These are phyloP conservation scores for Urochloa ruziziensis DNA, from an alignment of 176 grass and related monocot genomes.

Conservation along the genomic window DNA sequence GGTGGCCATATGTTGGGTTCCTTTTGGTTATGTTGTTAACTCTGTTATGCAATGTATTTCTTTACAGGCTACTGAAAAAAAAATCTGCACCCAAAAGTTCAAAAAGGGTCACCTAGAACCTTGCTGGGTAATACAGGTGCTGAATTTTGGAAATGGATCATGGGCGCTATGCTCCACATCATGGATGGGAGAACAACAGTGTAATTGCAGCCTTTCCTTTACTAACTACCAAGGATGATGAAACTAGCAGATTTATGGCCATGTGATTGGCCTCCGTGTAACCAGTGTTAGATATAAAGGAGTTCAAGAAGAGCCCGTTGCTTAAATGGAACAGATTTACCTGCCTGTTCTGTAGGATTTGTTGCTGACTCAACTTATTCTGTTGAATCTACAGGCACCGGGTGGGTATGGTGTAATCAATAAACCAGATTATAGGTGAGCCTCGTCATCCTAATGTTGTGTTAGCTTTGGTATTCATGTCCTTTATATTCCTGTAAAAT, in stretches of 20 bases:
- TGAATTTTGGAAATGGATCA: conserved; percentile 70
- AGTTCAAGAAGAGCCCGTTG: conserved; percentile 61
- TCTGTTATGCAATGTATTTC: conserved; percentile 46
- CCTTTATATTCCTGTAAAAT: neutral
- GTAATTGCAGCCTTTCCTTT: conserved; percentile 99
- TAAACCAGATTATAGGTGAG: conserved; percentile 80
- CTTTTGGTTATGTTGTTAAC: conserved; percentile 43
- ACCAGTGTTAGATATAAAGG: conserved; percentile 61
- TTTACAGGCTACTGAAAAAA: conserved; percentile 76
- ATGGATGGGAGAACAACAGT: conserved; percentile 95
- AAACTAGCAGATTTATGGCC: conserved; percentile 73
- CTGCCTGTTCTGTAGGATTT: conserved; percentile 73
- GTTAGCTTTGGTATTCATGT: neutral
- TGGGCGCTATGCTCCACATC: conserved; percentile 71
- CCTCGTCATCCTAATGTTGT: neutral
- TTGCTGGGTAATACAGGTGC: conserved; percentile 47
- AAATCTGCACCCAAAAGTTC: conserved; percentile 31
- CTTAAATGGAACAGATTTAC: conserved; percentile 95
- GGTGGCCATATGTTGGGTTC: conserved; percentile 14
- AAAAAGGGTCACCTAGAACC: conserved; percentile 55
- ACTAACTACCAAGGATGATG: conserved; percentile 87
- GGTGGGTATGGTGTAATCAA: conserved; percentile 75
- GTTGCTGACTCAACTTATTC: conserved; percentile 97
- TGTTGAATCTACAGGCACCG: conserved; percentile 99
- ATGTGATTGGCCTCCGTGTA: conserved; percentile 66